These are phyloP conservation scores for Suillus luteus DNA, from an alignment of 768 basidiomycete genomes.

Conservation along the genomic window DNA sequence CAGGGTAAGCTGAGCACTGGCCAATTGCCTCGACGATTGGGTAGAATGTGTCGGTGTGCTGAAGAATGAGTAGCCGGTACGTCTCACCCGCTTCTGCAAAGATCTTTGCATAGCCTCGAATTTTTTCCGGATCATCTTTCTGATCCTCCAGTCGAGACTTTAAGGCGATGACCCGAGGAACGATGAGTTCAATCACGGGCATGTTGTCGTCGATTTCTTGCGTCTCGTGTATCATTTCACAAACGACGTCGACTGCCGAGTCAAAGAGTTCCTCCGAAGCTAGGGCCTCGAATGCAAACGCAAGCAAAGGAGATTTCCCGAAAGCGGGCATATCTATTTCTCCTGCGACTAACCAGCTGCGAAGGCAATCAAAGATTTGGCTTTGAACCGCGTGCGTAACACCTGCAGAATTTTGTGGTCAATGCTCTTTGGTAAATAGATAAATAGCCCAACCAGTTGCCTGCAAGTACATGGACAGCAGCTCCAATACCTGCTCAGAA, in stretches of 20 bases:
- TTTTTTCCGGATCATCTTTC: slow-evolving; percentile 81
- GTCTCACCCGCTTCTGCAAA: slow-evolving; percentile 98
- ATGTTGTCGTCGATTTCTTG: slow-evolving; percentile 97
- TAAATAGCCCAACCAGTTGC: slow-evolving; percentile 67
- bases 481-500: slow-evolving; percentile 68
- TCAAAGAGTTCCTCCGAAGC: slow-evolving; percentile 89
- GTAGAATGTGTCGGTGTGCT: slow-evolving; percentile 90
- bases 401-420: slow-evolving; percentile 48
- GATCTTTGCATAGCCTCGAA: slow-evolving; percentile 87
- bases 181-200: slow-evolving; percentile 82
- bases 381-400: slow-evolving; percentile 76
- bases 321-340: slow-evolving; percentile 70
- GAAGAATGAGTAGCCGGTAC: slow-evolving; percentile 84
- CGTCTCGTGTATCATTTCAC: slow-evolving; percentile 96
- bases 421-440: not conserved
- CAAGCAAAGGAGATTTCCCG: slow-evolving; percentile 76
- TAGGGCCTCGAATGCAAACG: slow-evolving; percentile 82
- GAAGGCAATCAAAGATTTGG: slow-evolving; percentile 82
- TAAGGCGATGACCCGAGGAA: slow-evolving; percentile 82
- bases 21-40: slow-evolving; percentile 95
- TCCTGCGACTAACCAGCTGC: slow-evolving; percentile 86
- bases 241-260: slow-evolving; percentile 86
- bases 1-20: slow-evolving; percentile 87
- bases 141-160: slow-evolving; percentile 58
- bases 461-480: slow-evolving; percentile 86